Conservation (phyloP, 1,284 basidiomycete species). For the Coniferiporia weirii region DNA sequence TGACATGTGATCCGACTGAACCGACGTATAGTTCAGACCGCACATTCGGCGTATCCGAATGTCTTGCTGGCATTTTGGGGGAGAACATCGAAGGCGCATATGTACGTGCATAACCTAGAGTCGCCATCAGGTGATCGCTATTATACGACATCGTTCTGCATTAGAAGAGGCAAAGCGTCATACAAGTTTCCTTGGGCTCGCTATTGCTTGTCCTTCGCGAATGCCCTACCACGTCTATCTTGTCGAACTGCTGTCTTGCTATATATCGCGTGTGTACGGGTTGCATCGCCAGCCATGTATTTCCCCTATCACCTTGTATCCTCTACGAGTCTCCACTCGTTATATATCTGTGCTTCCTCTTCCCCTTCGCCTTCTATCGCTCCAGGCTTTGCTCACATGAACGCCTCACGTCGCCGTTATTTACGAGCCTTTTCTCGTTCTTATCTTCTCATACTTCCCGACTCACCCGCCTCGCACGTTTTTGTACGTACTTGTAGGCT, state of each 20-base stretch:
- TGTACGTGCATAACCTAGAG: neutral
- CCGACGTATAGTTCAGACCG: neutral
- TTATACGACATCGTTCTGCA: neutral
- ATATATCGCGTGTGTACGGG: neutral
- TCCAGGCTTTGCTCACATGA: neutral
- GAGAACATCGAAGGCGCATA: neutral
- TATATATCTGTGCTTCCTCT: no score
- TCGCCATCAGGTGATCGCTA: neutral
- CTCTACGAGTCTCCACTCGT: no score
- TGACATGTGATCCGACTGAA: constrained; percentile 3
- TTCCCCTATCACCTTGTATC: no score
- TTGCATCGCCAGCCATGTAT: no score
- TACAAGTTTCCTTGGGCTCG: neutral
- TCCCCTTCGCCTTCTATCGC: no score
- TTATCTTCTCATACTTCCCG: neutral
- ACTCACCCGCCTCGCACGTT: neutral
- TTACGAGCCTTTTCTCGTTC: neutral
- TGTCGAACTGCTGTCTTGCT: neutral
- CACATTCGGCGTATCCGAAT: neutral
- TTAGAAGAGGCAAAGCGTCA: neutral
- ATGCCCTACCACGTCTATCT: neutral
- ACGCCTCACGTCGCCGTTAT: neutral
- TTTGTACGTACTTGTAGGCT: neutral
- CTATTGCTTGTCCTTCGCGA: neutral
- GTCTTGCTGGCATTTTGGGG: neutral